phyloP scores from a whole-genome alignment of 2,329 filamentous ascomycete species.

The Alternaria rosae region DNA sequence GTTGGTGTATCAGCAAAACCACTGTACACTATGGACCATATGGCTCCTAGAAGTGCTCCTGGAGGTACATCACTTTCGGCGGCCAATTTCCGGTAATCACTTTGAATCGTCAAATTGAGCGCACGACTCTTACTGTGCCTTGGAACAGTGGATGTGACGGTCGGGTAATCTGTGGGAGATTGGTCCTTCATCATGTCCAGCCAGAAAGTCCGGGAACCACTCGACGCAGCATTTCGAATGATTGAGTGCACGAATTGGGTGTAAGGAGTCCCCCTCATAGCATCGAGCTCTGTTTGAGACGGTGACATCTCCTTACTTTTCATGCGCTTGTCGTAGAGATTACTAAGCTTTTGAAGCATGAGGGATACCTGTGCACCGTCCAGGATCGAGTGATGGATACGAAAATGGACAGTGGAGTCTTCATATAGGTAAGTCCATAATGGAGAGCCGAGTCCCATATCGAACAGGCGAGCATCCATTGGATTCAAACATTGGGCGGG shows the following conservation, averaged over 20 bases:
- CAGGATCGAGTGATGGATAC: background rate
- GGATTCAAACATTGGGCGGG: background rate
- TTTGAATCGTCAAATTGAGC: background rate
- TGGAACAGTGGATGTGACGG: background rate
- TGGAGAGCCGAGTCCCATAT: background rate
- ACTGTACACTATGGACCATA: background rate
- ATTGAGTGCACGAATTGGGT: background rate
- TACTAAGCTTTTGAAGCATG: background rate
- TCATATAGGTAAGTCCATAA: background rate
- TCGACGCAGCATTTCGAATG: background rate
- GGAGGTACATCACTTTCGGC: background rate
- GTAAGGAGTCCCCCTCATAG: background rate
- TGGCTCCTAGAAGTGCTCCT: background rate
- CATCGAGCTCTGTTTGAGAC: background rate
- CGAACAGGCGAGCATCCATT: background rate
- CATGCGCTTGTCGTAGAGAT: background rate
- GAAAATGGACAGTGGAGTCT: background rate
- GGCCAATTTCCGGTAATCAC: background rate
- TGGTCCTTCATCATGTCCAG: background rate
- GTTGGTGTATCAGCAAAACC: background rate
- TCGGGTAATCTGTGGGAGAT: background rate
- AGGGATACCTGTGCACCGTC: background rate
- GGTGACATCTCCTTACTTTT: background rate
- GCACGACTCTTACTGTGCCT: background rate
- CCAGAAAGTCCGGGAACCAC: background rate